Conservation (phyloP, 2,329 filamentous ascomycete species). For the Fusarium nisikadoi region DNA sequence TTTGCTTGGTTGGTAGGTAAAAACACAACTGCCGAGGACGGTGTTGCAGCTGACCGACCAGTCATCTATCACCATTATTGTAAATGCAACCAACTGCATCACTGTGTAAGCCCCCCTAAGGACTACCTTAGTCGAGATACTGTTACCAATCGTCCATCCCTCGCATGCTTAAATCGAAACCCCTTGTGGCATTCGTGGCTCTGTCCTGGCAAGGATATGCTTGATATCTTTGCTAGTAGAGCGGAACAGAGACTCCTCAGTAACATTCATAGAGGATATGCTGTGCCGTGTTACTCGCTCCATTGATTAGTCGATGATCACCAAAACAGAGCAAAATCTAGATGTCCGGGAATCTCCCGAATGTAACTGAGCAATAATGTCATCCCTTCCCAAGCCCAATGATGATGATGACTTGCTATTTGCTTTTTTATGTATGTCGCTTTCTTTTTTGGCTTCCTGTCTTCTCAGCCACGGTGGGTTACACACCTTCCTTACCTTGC, state of each 20-base stretch:
- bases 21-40: slow-evolving; percentile 11
- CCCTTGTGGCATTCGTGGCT: background rate
- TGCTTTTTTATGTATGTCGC: background rate
- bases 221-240: background rate
- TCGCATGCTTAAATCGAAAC: background rate
- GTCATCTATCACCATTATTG: slow-evolving; percentile 1
- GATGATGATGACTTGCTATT: background rate
- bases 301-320: background rate
- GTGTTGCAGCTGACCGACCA: background rate
- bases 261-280: background rate
- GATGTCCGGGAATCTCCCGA: slow-evolving; percentile 10
- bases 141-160: slow-evolving; percentile 13
- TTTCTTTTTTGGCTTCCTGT: background rate
- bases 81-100: slow-evolving; percentile 3
- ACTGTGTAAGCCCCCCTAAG: background rate
- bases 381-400: background rate
- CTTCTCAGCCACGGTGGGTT: slow-evolving; percentile 1
- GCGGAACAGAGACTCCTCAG: background rate
- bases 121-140: background rate
- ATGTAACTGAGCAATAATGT: slow-evolving; percentile 24
- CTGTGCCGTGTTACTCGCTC: background rate
- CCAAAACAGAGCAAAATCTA: background rate
- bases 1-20: background rate
- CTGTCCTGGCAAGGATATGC: slow-evolving; percentile 19
- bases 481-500: background rate